Evolutionary conservation across 306 rosid genomes (phyloP), one percentile per base, ranked within the genome.

Genomic region (Medicago lupulina): DNA sequence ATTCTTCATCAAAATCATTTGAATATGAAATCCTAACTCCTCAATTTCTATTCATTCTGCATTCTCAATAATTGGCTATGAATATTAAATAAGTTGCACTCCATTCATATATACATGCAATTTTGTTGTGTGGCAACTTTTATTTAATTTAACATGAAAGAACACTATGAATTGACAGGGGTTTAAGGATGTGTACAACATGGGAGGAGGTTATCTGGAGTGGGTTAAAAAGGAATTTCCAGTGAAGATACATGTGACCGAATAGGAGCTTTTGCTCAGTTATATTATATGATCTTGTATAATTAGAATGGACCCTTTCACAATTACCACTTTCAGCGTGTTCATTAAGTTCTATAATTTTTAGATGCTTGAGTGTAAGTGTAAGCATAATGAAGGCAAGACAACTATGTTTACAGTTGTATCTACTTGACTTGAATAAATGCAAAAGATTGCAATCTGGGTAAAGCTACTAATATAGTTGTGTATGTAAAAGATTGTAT

Each of bases 191-290:
- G 86, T 85, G 86, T 85, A 15, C 73, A 85, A 92, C 87, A 87
- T 92, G 87, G 97, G 96, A 59, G 97, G 98, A 82, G 98, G 97
- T 31, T 84, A 87, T 81, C 66, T 81, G 2, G 92, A 89, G 8
- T 90, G 92, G 96, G 76, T 87, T 51, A 86, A 87, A 57, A 83
- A 86, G 11, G 71, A 73, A 55, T 85, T 87, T 79, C 67, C 87
- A 2, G 81, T 81, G 17, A 80, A 80, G 67, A 2, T 41, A 53
- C 4, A 17, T 36, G 44, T 5, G 7, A 21, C 61, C 10, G 40
- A 75, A 55, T 50, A 47, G 18, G 68, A 70, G 6, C 23, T 23
- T 8, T 58, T 19, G 53, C 41, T 31, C 6, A 40, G 9, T 53
- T 55, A 41, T 9, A 21, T 50, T 15, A n/a, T 11, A 43, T 1